These are phyloP conservation scores for Acorus calamus DNA, from an alignment of 106 monocot species.

Conservation along the genomic window DNA sequence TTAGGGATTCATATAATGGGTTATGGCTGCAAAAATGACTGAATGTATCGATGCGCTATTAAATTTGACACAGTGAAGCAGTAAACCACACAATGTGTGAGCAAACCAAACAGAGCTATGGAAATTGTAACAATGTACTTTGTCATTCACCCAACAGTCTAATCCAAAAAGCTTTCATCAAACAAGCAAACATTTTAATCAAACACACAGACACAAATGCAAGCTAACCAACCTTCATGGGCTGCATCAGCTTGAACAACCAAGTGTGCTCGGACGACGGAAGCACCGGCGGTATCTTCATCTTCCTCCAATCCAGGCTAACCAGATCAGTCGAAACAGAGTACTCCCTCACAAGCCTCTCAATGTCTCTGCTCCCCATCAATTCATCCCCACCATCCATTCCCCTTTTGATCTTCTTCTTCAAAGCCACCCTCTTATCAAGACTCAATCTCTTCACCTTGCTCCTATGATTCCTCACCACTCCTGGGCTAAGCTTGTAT, in stretches of 20 bases:
- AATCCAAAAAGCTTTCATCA: neutral
- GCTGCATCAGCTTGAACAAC: constrained; percentile 83
- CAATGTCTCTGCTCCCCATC: constrained; percentile 13
- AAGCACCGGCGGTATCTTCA: constrained; percentile 90
- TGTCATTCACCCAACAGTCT: no score
- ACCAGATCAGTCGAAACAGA: constrained; percentile 46
- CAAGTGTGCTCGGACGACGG: constrained; percentile 41
- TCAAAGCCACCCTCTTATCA: constrained; percentile 46
- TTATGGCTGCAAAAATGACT: no score
- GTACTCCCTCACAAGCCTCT: constrained; percentile 52
- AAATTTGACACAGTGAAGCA: no score
- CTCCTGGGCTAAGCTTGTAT: constrained; percentile 78
- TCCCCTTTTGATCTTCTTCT: constrained; percentile 14
- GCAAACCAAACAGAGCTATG: no score
- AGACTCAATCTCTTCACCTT: constrained; percentile 40
- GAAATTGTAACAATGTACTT: no score
- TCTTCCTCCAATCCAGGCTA: constrained; percentile 73
- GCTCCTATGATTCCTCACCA: constrained; percentile 39
- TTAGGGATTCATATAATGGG: no score
- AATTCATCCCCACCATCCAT: neutral
- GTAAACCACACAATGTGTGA: no score
- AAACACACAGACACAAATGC: neutral
- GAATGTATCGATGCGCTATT: no score
- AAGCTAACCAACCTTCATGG: constrained; percentile 53
- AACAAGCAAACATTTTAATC: neutral